Percentiles rank a stretch among this genome's conserved stretches.
Evolutionary conservation across 2,329 filamentous ascomycete genomes (phyloP).

Genomic region (Monilinia vaccinii-corymbosi): DNA sequence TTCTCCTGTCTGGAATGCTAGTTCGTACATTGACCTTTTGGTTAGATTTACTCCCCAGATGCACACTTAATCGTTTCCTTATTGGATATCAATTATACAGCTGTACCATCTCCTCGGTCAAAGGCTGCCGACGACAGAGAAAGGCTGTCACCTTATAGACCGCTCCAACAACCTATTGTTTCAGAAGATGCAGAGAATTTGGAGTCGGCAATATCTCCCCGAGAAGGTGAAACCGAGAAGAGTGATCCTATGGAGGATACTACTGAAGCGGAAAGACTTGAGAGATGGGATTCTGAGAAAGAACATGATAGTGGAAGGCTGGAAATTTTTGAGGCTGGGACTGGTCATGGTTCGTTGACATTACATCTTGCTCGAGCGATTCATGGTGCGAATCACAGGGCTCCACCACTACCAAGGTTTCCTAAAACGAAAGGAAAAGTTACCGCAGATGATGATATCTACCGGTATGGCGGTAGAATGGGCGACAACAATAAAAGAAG

Average conservation of each 20-base stretch:
- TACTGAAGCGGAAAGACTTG: neutral
- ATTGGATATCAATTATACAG: constrained; percentile 54
- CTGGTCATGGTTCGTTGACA: constrained; percentile 74
- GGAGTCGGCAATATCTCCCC: neutral
- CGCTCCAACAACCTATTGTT: neutral
- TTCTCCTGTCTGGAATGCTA: neutral
- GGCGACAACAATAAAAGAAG: neutral
- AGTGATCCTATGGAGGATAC: neutral
- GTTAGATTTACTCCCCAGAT: constrained; percentile 64
- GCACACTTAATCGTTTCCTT: constrained; percentile 67
- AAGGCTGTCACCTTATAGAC: neutral
- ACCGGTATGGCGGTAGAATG: neutral
- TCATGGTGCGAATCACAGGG: constrained; percentile 58
- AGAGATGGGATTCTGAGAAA: neutral
- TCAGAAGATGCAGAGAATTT: neutral
- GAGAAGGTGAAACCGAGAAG: neutral
- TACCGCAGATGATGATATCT: neutral
- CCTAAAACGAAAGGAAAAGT: neutral
- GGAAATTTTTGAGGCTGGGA: constrained; percentile 77
- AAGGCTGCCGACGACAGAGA: constrained; percentile 13
- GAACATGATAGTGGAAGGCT: constrained; percentile 34
- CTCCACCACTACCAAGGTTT: constrained; percentile 32
- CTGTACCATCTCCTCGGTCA: constrained; percentile 28
- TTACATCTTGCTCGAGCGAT: constrained; percentile 67
- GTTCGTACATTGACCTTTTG: neutral